These are phyloP conservation scores for Globisporangium barbulae DNA, from an alignment of 352 stramenopile species.

Conservation along the genomic window DNA sequence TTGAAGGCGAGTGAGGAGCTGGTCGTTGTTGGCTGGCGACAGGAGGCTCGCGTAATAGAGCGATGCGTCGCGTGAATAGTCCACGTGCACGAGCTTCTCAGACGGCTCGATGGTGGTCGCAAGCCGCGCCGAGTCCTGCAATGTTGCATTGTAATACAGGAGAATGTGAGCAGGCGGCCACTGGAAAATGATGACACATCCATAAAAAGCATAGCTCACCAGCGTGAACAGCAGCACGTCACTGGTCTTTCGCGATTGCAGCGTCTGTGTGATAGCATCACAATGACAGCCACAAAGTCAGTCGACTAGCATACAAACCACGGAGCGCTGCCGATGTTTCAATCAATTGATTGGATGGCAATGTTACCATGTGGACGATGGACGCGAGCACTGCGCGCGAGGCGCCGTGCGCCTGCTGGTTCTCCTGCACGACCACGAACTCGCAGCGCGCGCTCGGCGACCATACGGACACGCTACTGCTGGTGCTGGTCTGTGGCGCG, in stretches of 20 bases:
- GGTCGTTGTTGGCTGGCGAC: not conserved
- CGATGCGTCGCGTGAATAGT: slow-evolving; percentile 37
- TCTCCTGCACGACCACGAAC: slow-evolving; percentile 65
- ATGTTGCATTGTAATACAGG: not conserved
- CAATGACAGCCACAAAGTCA: not conserved
- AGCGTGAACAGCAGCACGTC: slow-evolving; percentile 35
- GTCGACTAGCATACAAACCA: not conserved
- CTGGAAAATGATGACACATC: not conserved
- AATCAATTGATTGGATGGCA: not conserved
- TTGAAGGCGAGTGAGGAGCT: slow-evolving; percentile 29
- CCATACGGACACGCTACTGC: slow-evolving; percentile 25
- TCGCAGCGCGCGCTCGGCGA: slow-evolving; percentile 34
- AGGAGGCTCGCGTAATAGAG: slow-evolving; percentile 18
- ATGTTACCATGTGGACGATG: slow-evolving; percentile 35
- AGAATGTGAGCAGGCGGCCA: not conserved
- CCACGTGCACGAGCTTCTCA: slow-evolving; percentile 37
- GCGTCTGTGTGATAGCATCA: slow-evolving; percentile 4
- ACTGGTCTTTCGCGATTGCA: slow-evolving; percentile 29
- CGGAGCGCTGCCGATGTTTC: not conserved
- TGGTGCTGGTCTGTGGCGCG: slow-evolving; percentile 9
- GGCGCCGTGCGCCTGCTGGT: slow-evolving; percentile 38
- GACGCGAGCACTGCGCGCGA: slow-evolving; percentile 53
- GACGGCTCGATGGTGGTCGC: slow-evolving; percentile 13
- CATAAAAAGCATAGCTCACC: slow-evolving; percentile 13
- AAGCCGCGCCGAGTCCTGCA: slow-evolving; percentile 28